These are phyloP conservation scores for Metschnikowia continentalis DNA, from an alignment of 805 yeast genomes.

Conservation along the genomic window DNA sequence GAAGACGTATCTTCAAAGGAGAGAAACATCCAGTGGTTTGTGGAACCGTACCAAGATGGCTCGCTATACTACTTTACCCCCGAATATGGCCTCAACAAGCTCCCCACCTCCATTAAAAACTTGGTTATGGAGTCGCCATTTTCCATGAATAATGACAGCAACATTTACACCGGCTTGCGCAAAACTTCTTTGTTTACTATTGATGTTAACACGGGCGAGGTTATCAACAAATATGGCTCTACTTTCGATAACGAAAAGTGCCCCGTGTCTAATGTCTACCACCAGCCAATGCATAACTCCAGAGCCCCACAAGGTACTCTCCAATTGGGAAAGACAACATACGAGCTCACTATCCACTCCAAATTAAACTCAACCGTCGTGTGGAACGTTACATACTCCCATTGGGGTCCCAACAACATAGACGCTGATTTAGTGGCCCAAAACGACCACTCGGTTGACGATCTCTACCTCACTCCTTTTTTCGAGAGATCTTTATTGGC, in stretches of 20 bases:
- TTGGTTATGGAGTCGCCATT: conserved; percentile 83
- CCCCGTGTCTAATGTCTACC: conserved; percentile 31
- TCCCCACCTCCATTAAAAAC: conserved; percentile 77
- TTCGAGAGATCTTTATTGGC: conserved; percentile 79
- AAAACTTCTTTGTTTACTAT: conserved; percentile 72
- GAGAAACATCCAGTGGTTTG: conserved; percentile 62
- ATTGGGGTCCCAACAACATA: conserved; percentile 90
- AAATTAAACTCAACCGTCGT: conserved; percentile 50
- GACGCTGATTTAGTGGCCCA: conserved; percentile 56
- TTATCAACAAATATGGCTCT: conserved; percentile 63
- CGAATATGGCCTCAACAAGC: conserved; percentile 67
- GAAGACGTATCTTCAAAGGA: conserved; percentile 15
- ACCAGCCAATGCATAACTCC: not conserved
- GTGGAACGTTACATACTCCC: conserved; percentile 83
- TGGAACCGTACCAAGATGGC: conserved; percentile 89
- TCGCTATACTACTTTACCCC: conserved; percentile 74
- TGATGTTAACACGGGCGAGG: conserved; percentile 69
- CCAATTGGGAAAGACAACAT: conserved; percentile 58
- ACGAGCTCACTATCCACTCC: conserved; percentile 73
- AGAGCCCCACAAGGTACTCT: not conserved
- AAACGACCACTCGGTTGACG: conserved; percentile 57
- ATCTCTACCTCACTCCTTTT: conserved; percentile 76
- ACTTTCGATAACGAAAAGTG: conserved; percentile 23
- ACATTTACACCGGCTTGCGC: conserved; percentile 82
- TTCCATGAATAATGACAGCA: conserved; percentile 68